Percentiles rank a stretch among this genome's conserved stretches.
Conservation (phyloP, 768 basidiomycete genomes). For the Boletus subcaerulescens region DNA sequence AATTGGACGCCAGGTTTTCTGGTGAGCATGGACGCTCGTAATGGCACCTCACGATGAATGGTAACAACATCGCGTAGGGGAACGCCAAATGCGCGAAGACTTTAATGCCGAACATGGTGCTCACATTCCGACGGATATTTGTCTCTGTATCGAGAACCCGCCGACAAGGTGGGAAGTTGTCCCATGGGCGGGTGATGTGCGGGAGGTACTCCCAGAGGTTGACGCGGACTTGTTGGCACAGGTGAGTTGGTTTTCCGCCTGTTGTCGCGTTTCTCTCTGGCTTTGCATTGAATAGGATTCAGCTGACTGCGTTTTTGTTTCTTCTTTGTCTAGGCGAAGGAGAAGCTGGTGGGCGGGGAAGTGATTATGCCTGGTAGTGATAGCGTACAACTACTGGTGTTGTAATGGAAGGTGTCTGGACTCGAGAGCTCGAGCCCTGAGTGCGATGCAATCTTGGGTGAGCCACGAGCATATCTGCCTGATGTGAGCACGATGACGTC, state of each 20-base stretch:
- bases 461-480: too few relatives aligned
- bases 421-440: too few relatives aligned
- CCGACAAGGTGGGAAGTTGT: slow-evolving; percentile 73
- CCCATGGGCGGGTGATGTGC: slow-evolving; percentile 51
- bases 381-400: slow-evolving; percentile 12
- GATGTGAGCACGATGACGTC: too few relatives aligned
- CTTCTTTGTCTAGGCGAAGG: slow-evolving; percentile 28
- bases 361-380: slow-evolving; percentile 17
- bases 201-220: slow-evolving; percentile 62
- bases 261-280: not conserved
- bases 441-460: too few relatives aligned
- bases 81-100: slow-evolving; percentile 55
- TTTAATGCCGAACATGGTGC: slow-evolving; percentile 75
- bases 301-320: not conserved
- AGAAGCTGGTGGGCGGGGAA: slow-evolving; percentile 19
- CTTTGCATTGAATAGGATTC: not conserved
- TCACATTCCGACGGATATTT: slow-evolving; percentile 76
- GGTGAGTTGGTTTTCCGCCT: slow-evolving; percentile 32
- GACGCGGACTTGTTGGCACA: slow-evolving; percentile 55
- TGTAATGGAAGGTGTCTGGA: too few relatives aligned
- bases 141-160: slow-evolving; percentile 68
- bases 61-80: slow-evolving; percentile 49
- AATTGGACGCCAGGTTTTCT: slow-evolving; percentile 62
- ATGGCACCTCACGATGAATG: not conserved
- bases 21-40: slow-evolving; percentile 38